Evolutionary conservation across 1,139 yeast species (phyloP).

Genomic region (Nadsonia starkeyi-henricii): DNA sequence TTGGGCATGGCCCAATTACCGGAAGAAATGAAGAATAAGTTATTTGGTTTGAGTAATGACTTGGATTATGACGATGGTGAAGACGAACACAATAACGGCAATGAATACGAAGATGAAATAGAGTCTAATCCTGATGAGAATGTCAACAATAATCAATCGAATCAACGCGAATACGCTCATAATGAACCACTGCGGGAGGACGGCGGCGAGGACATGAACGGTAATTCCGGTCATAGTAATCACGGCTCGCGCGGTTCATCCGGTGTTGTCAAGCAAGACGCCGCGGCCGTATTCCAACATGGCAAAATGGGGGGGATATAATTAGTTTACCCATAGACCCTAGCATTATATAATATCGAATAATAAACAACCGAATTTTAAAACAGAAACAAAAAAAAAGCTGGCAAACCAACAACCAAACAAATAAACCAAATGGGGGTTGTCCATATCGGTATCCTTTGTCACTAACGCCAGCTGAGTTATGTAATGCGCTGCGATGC

Average conservation of each 20-base stretch:
- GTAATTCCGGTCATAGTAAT: conserved; percentile 1
- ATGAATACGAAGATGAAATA: conserved; percentile 3
- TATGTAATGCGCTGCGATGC: no score
- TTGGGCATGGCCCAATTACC: conserved; percentile 22
- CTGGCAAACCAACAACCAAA: no score
- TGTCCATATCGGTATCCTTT: no score
- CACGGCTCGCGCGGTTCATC: conserved; percentile 4
- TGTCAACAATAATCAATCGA: background rate
- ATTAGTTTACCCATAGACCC: background rate
- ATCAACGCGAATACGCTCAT: conserved; percentile 2
- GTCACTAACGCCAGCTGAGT: no score
- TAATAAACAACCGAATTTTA: no score
- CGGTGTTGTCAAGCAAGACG: conserved; percentile 11
- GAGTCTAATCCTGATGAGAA: conserved; percentile 1
- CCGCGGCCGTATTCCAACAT: conserved; percentile 21
- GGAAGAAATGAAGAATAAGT: conserved; percentile 20
- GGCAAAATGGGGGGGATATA: conserved; percentile 22
- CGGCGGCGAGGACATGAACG: no score
- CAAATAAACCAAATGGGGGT: no score
- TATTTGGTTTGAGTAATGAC: conserved; percentile 24
- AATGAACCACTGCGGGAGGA: background rate
- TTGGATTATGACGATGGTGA: conserved; percentile 10
- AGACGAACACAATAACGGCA: conserved; percentile 7
- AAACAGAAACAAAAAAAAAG: no score
- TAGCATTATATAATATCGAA: no score